Evolutionary conservation across 805 yeast species (phyloP).

Genomic region (Metschnikowia proteae): DNA sequence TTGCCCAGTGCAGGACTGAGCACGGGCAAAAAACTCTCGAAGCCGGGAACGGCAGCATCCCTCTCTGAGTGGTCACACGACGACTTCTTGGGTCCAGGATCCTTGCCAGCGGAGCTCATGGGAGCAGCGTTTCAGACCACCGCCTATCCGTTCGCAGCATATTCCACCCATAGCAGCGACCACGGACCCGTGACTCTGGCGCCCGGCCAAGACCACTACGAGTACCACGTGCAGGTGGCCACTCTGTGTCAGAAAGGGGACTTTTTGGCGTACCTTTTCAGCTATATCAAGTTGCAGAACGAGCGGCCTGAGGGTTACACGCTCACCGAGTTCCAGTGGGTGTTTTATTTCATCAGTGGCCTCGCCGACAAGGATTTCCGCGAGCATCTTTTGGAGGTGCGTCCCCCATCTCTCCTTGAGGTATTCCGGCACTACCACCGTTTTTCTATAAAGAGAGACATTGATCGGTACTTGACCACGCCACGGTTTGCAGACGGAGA

Average conservation of each 20-base stretch:
- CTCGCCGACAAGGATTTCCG: background rate
- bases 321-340: slow-evolving; percentile 3
- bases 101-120: background rate
- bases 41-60: too few relatives aligned
- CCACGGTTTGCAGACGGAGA: background rate
- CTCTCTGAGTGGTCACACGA: too few relatives aligned
- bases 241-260: slow-evolving; percentile 1
- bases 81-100: background rate
- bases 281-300: background rate
- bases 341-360: slow-evolving; percentile 2
- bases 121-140: background rate
- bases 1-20: background rate
- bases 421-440: slow-evolving; percentile 4
- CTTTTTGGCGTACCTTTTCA: background rate
- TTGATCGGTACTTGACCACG: slow-evolving; percentile 2
- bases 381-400: background rate
- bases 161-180: background rate
- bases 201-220: background rate
- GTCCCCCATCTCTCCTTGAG: background rate
- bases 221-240: slow-evolving; percentile 1
- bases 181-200: background rate
- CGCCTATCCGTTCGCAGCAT: background rate
- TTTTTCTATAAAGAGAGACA: slow-evolving; percentile 1
- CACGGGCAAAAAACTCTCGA: background rate
- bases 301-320: background rate